phyloP scores from a whole-genome alignment of 495 filamentous ascomycete species.

The Antarctomyces pellizariae region DNA sequence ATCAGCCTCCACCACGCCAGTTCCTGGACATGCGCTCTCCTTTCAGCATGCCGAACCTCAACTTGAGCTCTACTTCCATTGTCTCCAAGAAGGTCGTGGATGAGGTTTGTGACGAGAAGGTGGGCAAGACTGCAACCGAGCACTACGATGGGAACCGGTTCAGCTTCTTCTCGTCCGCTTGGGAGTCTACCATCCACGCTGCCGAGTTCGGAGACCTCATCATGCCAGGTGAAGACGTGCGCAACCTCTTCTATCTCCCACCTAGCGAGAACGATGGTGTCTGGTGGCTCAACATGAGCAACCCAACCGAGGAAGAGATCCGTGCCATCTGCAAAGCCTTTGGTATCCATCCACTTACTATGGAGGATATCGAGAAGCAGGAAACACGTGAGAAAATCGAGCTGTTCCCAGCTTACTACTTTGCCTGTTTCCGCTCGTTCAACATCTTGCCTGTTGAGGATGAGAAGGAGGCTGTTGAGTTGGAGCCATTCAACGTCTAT shows the following conservation, averaged over 20 bases:
- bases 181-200: slow-evolving; percentile 77
- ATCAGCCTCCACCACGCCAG: slow-evolving; percentile 19
- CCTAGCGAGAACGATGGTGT: slow-evolving; percentile 47
- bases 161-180: slow-evolving; percentile 87
- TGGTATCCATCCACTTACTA: slow-evolving; percentile 76
- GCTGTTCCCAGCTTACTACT: slow-evolving; percentile 90
- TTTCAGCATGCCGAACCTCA: slow-evolving; percentile 3
- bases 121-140: slow-evolving; percentile 12
- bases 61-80: slow-evolving; percentile 12
- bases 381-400: slow-evolving; percentile 96
- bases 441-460: slow-evolving; percentile 34
- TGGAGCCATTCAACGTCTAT: slow-evolving; percentile 87
- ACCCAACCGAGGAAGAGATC: slow-evolving; percentile 75
- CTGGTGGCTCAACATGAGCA: slow-evolving; percentile 89
- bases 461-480: slow-evolving; percentile 54
- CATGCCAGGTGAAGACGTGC: slow-evolving; percentile 66
- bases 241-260: slow-evolving; percentile 63
- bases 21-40: slow-evolving; percentile 34
- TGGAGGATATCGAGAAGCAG: slow-evolving; percentile 82
- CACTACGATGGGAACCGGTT: slow-evolving; percentile 49
- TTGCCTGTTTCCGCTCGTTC: slow-evolving; percentile 91
- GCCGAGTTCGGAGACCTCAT: slow-evolving; percentile 70
- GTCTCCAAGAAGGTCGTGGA: slow-evolving; percentile 15
- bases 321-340: slow-evolving; percentile 78
- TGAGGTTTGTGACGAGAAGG: slow-evolving; percentile 6